A percentile compares a stretch with the other conserved stretches of the same genome.
Evolutionary conservation across 2,329 filamentous ascomycete genomes (phyloP).

Genomic region (Xylaria hypoxylon): DNA sequence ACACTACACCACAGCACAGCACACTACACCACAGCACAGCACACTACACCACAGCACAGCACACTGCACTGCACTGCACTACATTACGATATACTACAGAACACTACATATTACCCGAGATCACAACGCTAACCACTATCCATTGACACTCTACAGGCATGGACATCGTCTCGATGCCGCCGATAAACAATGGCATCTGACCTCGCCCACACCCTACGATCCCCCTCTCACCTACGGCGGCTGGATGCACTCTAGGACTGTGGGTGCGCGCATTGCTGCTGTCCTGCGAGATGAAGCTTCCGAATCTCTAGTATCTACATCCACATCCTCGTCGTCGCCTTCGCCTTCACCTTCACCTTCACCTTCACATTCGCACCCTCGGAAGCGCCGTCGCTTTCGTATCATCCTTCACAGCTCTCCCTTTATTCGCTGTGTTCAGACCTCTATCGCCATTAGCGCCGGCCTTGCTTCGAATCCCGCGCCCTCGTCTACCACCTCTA

Average conservation of each 20-base stretch:
- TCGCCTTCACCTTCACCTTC: constrained; percentile 23
- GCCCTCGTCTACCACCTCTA: constrained; percentile 43
- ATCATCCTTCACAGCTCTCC: constrained; percentile 94
- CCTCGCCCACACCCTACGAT: constrained; percentile 93
- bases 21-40: too few relatives aligned
- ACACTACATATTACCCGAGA: too few relatives aligned
- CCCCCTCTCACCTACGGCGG: constrained; percentile 94
- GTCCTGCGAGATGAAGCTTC: constrained; percentile 69
- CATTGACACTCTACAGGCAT: constrained; percentile 67
- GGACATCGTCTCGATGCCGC: constrained; percentile 93
- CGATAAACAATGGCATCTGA: constrained; percentile 94
- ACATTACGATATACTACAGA: too few relatives aligned
- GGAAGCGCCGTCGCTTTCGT: constrained; percentile 74
- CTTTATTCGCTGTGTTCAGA: constrained; percentile 92
- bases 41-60: too few relatives aligned
- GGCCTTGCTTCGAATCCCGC: constrained; percentile 77
- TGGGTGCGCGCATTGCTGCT: constrained; percentile 85
- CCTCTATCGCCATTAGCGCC: constrained; percentile 86
- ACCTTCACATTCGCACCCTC: constrained; percentile 41
- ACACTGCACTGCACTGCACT: too few relatives aligned
- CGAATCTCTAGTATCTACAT: constrained; percentile 35
- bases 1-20: too few relatives aligned
- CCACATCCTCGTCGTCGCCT: constrained; percentile 6
- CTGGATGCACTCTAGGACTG: constrained; percentile 85
- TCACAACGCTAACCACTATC: constrained; percentile 13